Conservation (phyloP, 148 eudicot genomes). For the Rheum nobile region DNA sequence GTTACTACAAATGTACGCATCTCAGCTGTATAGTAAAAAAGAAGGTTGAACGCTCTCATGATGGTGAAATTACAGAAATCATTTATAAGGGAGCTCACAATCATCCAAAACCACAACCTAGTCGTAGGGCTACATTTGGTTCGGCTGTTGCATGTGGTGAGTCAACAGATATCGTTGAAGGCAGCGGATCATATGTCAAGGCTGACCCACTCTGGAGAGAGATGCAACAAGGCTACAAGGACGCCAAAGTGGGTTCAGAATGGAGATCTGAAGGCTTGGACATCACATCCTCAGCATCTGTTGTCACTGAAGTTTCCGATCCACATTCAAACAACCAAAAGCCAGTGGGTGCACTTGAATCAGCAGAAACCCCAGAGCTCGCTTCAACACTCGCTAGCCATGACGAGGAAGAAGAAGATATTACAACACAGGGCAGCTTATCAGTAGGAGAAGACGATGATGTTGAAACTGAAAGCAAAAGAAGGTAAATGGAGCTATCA, state of each 20-base stretch:
- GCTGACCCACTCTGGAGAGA: constrained; percentile 2
- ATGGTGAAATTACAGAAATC: constrained; percentile 54
- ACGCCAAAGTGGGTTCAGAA: constrained; percentile 3
- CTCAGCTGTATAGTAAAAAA: constrained; percentile 51
- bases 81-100: constrained; percentile 57
- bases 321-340: constrained; percentile 20
- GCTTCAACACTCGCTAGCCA: constrained; percentile 34
- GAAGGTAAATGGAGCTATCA: constrained; percentile 25
- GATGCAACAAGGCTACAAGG: not conserved
- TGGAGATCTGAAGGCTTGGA: constrained; percentile 4
- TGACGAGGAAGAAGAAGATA: constrained; percentile 52
- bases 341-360: constrained; percentile 18
- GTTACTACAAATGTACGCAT: constrained; percentile 60
- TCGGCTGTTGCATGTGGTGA: constrained; percentile 24
- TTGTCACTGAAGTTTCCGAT: constrained; percentile 15
- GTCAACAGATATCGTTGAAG: constrained; percentile 25
- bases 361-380: constrained; percentile 6
- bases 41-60: constrained; percentile 50
- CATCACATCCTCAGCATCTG: not conserved
- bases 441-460: constrained; percentile 50
- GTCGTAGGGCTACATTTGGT: constrained; percentile 26
- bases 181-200: constrained; percentile 15
- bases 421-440: constrained; percentile 43
- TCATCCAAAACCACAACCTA: constrained; percentile 43
- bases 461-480: constrained; percentile 55